Percentiles rank a stretch among this genome's conserved stretches.
Conservation (phyloP, 1,284 basidiomycete species). For the Boletus sp. region DNA sequence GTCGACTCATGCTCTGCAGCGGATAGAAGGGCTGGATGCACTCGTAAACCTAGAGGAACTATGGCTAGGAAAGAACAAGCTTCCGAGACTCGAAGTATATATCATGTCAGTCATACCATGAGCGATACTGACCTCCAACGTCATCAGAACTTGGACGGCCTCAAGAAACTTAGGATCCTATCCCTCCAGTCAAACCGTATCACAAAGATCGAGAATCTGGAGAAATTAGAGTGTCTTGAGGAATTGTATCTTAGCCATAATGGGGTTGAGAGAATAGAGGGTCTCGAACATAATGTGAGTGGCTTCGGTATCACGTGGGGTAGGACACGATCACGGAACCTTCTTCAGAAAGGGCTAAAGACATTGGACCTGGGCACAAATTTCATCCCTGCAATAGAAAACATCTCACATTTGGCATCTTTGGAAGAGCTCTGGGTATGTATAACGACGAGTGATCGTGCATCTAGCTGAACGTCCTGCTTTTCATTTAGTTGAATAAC, state of each 20-base stretch:
- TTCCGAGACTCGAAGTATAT: conserved; percentile 75
- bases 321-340: not conserved
- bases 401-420: conserved; percentile 72
- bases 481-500: conserved; percentile 73
- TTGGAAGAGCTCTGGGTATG: conserved; percentile 95
- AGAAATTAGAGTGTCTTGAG: conserved; percentile 74
- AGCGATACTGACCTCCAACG: not conserved
- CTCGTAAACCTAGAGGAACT: conserved; percentile 87
- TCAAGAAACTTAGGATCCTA: conserved; percentile 79
- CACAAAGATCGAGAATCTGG: conserved; percentile 83
- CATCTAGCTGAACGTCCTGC: not conserved
- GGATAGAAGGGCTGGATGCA: conserved; percentile 87
- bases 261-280: conserved; percentile 85
- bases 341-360: conserved; percentile 68
- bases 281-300: conserved; percentile 81
- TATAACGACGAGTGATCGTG: conserved; percentile 1
- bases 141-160: conserved; percentile 57
- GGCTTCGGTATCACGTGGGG: not conserved
- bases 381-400: conserved; percentile 79
- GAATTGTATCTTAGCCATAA: conserved; percentile 97
- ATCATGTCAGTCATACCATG: not conserved
- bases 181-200: conserved; percentile 95
- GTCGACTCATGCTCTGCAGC: conserved; percentile 46
- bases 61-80: conserved; percentile 99
- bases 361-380: conserved; percentile 92